A percentile compares a stretch with the other conserved stretches of the same genome.
Conservation (phyloP, 2,329 filamentous ascomycete species). For the Colletotrichum somersetense region DNA sequence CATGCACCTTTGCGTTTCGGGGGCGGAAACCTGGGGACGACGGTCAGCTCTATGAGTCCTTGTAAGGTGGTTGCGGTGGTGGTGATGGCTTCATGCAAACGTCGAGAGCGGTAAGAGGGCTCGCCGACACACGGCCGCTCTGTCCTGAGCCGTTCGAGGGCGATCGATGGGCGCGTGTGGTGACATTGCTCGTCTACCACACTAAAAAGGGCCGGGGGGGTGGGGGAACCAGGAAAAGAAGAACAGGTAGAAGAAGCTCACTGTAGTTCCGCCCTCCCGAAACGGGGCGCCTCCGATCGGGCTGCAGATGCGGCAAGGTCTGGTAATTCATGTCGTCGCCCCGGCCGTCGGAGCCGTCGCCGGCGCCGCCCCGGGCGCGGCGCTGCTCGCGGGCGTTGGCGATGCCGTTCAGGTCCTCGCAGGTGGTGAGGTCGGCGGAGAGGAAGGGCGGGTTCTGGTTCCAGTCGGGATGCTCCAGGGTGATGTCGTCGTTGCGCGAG, state of each 20-base stretch:
- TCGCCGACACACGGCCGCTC: not conserved
- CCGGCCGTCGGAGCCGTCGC: conserved; percentile 40
- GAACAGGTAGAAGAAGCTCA: not conserved
- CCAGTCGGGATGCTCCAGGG: conserved; percentile 61
- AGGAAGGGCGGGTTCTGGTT: conserved; percentile 67
- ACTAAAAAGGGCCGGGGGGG: no score
- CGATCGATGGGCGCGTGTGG: not conserved
- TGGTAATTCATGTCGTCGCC: conserved; percentile 42
- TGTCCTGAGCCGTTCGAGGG: not conserved
- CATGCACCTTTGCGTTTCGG: conserved; percentile 45
- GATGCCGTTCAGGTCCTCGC: conserved; percentile 68
- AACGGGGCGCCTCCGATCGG: conserved; percentile 37
- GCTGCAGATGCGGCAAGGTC: conserved; percentile 35
- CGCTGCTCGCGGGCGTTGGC: conserved; percentile 62
- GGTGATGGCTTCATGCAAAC: not conserved
- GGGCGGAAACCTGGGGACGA: conserved; percentile 28
- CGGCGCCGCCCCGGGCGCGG: conserved; percentile 52
- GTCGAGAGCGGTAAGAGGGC: conserved; percentile 5
- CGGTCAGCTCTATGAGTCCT: not conserved
- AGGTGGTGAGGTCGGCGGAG: conserved; percentile 62
- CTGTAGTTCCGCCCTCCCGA: conserved; percentile 41
- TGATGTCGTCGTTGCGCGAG: conserved; percentile 65
- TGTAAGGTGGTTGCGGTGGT: not conserved
- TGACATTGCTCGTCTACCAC: not conserved
- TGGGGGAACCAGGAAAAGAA: no score